phyloP scores from a whole-genome alignment of 345 rosid genomes.

The Linum usitatissimum region DNA sequence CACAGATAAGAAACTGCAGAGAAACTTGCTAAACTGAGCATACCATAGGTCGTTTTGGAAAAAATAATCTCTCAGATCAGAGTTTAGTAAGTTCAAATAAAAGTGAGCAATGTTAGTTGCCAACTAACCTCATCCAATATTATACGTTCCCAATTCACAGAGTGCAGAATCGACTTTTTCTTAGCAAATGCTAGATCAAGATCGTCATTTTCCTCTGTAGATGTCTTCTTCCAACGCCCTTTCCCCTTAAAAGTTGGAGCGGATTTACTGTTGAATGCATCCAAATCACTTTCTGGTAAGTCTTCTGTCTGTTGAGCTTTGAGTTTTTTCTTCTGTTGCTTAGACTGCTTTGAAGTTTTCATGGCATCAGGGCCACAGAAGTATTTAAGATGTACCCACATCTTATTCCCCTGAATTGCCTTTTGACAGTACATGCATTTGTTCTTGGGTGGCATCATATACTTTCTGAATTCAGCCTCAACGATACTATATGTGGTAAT shows the following conservation, averaged over 20 bases:
- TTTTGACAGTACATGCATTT: slow-evolving; percentile 59
- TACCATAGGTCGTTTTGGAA: background rate
- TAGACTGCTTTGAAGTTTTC: slow-evolving; percentile 70
- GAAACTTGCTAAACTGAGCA: background rate
- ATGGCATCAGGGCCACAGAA: slow-evolving; percentile 72
- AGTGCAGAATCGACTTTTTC: slow-evolving; percentile 57
- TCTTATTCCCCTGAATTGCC: slow-evolving; percentile 38
- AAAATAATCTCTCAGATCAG: background rate
- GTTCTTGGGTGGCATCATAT: slow-evolving; percentile 55
- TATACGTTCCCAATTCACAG: slow-evolving; percentile 74
- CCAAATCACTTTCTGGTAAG: slow-evolving; percentile 17
- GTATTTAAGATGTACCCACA: slow-evolving; percentile 45
- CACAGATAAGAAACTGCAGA: background rate
- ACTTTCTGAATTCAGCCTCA: slow-evolving; percentile 69
- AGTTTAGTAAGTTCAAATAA: background rate
- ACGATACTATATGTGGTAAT: slow-evolving; percentile 75
- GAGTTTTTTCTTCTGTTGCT: slow-evolving; percentile 59
- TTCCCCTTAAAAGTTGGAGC: slow-evolving; percentile 20
- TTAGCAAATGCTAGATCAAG: slow-evolving; percentile 14
- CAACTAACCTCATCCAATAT: slow-evolving; percentile 82
- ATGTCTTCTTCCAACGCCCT: slow-evolving; percentile 17
- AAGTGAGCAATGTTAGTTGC: background rate
- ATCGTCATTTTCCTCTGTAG: slow-evolving; percentile 9
- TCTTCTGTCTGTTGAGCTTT: slow-evolving; percentile 13
- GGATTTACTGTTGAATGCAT: slow-evolving; percentile 8